Evolutionary conservation across 2,329 filamentous ascomycete genomes (phyloP).

Genomic region (Colletotrichum phormii): DNA sequence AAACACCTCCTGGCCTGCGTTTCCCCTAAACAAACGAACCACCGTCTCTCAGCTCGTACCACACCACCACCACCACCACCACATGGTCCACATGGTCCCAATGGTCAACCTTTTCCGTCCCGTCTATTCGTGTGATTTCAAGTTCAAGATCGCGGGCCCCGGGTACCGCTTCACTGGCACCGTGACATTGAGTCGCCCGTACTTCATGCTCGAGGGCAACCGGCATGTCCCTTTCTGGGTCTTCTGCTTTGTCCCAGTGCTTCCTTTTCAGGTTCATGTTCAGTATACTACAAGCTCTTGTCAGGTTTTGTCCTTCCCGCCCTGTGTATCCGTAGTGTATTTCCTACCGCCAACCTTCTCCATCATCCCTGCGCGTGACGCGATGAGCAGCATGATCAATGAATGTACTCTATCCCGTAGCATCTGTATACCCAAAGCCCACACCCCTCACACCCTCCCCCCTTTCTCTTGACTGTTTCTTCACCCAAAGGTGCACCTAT

Average conservation of each 20-base stretch:
- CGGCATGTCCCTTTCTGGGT: neutral
- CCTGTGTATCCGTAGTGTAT: neutral
- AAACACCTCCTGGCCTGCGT: conserved; percentile 26
- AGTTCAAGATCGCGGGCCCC: conserved; percentile 1
- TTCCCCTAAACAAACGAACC: conserved; percentile 26
- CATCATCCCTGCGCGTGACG: neutral
- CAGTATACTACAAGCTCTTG: neutral
- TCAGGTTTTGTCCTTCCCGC: neutral
- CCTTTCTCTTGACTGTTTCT: neutral
- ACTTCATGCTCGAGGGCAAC: neutral
- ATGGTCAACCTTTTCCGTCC: neutral
- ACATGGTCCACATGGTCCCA: neutral
- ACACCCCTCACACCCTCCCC: neutral
- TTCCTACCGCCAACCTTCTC: neutral
- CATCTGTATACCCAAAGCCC: too few species aligned
- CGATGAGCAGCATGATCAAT: neutral
- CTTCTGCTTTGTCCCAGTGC: neutral
- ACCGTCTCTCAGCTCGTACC: neutral
- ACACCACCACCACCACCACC: neutral
- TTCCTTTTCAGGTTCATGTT: neutral
- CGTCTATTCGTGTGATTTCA: conserved; percentile 27
- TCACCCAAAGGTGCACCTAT: neutral
- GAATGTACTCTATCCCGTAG: neutral
- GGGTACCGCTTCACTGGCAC: neutral
- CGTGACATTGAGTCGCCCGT: neutral